Percentiles rank a stretch among this genome's conserved stretches.
Conservation (phyloP, 306 rosid genomes). For the Fagus sylvatica region DNA sequence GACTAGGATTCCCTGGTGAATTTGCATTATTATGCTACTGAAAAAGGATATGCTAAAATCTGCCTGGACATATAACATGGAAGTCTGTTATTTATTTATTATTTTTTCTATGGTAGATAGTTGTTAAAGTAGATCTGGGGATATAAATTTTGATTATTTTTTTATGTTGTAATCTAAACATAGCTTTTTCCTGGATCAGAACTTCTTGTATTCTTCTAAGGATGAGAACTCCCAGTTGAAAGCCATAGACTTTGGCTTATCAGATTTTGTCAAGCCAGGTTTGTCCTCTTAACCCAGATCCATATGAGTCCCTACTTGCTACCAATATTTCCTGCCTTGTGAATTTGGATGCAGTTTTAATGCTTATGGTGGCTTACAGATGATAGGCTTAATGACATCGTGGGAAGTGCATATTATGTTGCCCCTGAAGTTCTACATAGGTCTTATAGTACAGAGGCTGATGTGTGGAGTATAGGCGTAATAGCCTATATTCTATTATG, state of each 20-base stretch:
- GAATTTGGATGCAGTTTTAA: slow-evolving; percentile 29
- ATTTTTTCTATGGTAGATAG: slow-evolving; percentile 11
- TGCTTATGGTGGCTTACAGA: slow-evolving; percentile 47
- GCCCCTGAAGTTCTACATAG: slow-evolving; percentile 99
- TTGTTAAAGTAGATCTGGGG: slow-evolving; percentile 21
- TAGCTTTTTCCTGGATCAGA: slow-evolving; percentile 47
- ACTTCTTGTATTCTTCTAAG: slow-evolving; percentile 78
- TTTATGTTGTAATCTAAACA: slow-evolving; percentile 23
- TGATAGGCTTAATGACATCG: slow-evolving; percentile 97
- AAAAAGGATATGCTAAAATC: not conserved
- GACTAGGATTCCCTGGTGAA: not conserved
- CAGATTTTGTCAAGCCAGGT: slow-evolving; percentile 98
- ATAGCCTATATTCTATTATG: slow-evolving; percentile 96
- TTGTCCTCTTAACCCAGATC: slow-evolving; percentile 18
- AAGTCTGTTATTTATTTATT: not conserved
- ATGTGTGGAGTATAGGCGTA: slow-evolving; percentile 97
- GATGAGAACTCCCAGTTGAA: slow-evolving; percentile 85
- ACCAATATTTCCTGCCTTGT: slow-evolving; percentile 10
- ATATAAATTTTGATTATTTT: slow-evolving; percentile 16
- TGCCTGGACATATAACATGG: not conserved
- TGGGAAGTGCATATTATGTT: slow-evolving; percentile 98
- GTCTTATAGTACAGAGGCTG: slow-evolving; percentile 92
- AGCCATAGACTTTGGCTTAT: slow-evolving; percentile 97
- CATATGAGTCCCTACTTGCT: slow-evolving; percentile 18
- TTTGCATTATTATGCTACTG: not conserved